phyloP scores from a whole-genome alignment of 1,284 basidiomycete species.

The Somion occarium region DNA sequence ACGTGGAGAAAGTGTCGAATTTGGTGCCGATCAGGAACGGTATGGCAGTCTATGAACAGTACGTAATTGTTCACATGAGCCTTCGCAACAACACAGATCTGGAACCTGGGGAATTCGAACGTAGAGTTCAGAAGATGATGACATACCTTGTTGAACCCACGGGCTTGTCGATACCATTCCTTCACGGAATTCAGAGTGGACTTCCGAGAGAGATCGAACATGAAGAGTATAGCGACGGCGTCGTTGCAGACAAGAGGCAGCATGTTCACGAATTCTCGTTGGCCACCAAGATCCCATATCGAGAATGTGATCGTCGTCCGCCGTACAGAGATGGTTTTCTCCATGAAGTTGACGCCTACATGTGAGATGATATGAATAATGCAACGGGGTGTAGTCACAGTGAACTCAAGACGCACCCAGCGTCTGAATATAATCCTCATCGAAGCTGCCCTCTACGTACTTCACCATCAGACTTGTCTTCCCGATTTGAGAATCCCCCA shows the following conservation, averaged over 20 bases:
- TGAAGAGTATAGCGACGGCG: conserved; percentile 97
- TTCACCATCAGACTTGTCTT: conserved; percentile 99
- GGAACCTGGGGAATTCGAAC: not conserved
- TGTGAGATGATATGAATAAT: conserved; percentile 4
- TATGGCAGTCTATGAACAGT: conserved; percentile 73
- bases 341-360: conserved; percentile 97
- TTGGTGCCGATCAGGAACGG: conserved; percentile 97
- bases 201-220: conserved; percentile 98
- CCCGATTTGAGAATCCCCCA: conserved; percentile 97
- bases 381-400: conserved; percentile 2
- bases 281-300: conserved; percentile 98
- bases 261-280: conserved; percentile 99
- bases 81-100: not conserved
- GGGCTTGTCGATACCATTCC: conserved; percentile 98
- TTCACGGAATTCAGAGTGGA: conserved; percentile 97
- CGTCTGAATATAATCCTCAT: conserved; percentile 99
- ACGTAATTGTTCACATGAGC: not conserved
- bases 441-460: conserved; percentile 96
- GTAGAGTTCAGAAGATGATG: not conserved
- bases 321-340: conserved; percentile 96
- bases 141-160: conserved; percentile 95
- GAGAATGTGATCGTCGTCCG: conserved; percentile 99
- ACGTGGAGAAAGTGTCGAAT: conserved; percentile 95
- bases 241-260: conserved; percentile 97
- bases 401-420: conserved; percentile 59